These are phyloP conservation scores for Sophora flavescens DNA, from an alignment of 306 rosid species.

Conservation along the genomic window DNA sequence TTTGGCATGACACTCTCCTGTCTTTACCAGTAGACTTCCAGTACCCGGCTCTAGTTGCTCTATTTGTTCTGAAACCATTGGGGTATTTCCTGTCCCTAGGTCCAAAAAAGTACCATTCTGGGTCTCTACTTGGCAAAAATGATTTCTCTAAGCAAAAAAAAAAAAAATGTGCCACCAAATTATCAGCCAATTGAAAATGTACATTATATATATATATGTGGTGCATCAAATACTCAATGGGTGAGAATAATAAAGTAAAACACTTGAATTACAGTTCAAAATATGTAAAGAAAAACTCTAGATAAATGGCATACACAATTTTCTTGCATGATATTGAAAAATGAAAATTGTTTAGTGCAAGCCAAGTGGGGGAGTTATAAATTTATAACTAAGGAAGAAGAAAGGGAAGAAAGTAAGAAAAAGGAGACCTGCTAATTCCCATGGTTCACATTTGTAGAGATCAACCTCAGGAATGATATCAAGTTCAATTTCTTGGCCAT, in stretches of 20 bases:
- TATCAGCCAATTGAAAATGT: slow-evolving; percentile 30
- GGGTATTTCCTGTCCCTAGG: slow-evolving; percentile 96
- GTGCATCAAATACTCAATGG: slow-evolving; percentile 1
- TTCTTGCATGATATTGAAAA: slow-evolving; percentile 28
- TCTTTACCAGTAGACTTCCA: slow-evolving; percentile 99
- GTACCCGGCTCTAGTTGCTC: slow-evolving; percentile 97
- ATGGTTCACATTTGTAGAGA: slow-evolving; percentile 99
- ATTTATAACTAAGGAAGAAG: background rate
- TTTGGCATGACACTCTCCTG: slow-evolving; percentile 74
- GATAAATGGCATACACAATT: slow-evolving; percentile 15
- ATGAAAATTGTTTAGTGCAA: background rate
- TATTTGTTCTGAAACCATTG: slow-evolving; percentile 90
- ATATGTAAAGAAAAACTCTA: slow-evolving; percentile 1
- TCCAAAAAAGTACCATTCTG: slow-evolving; percentile 99
- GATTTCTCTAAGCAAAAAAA: slow-evolving; percentile 71
- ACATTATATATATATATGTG: background rate
- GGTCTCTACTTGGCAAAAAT: slow-evolving; percentile 94
- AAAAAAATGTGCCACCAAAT: slow-evolving; percentile 30
- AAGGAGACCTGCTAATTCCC: slow-evolving; percentile 91
- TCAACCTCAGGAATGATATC: slow-evolving; percentile 98
- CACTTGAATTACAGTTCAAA: background rate
- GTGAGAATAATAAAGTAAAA: slow-evolving; percentile 14
- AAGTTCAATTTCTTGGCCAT: slow-evolving; percentile 93
- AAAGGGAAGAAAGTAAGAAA: background rate
- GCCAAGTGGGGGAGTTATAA: background rate